Evolutionary conservation across 495 filamentous ascomycete genomes (phyloP).

Genomic region (Penicillium robsamsonii): DNA sequence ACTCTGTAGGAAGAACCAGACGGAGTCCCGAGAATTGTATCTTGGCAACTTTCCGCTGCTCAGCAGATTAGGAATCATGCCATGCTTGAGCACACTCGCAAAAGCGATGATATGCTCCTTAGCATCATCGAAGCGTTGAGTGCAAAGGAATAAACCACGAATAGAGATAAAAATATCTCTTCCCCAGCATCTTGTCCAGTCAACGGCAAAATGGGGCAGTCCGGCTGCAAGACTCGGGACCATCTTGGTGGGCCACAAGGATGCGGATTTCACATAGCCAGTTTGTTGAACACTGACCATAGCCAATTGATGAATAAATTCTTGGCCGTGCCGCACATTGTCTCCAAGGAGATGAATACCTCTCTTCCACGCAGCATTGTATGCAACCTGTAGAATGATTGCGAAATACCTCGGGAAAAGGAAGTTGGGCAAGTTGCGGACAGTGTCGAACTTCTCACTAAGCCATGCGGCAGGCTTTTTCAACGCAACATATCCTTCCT

Average conservation of each 20-base stretch:
- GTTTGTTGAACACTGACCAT: constrained; percentile 90
- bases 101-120: constrained; percentile 94
- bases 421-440: constrained; percentile 81
- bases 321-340: constrained; percentile 74
- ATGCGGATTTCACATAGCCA: constrained; percentile 83
- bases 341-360: constrained; percentile 73
- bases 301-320: constrained; percentile 79
- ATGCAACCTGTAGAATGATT: constrained; percentile 80
- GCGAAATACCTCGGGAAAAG: constrained; percentile 92
- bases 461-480: constrained; percentile 72
- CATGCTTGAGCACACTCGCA: constrained; percentile 94
- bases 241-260: constrained; percentile 78
- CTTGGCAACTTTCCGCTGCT: constrained; percentile 80
- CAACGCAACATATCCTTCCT: constrained; percentile 57
- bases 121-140: constrained; percentile 82
- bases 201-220: constrained; percentile 87
- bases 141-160: constrained; percentile 83
- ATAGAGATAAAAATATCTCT: constrained; percentile 96
- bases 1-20: constrained; percentile 95
- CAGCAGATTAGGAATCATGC: constrained; percentile 96
- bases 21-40: constrained; percentile 95
- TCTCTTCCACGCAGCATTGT: constrained; percentile 76
- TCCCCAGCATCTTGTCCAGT: constrained; percentile 97
- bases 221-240: constrained; percentile 91
- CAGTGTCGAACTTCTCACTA: constrained; percentile 76